Evolutionary conservation across 2,329 filamentous ascomycete species (phyloP).

Genomic region (Hypoxylon sp.): DNA sequence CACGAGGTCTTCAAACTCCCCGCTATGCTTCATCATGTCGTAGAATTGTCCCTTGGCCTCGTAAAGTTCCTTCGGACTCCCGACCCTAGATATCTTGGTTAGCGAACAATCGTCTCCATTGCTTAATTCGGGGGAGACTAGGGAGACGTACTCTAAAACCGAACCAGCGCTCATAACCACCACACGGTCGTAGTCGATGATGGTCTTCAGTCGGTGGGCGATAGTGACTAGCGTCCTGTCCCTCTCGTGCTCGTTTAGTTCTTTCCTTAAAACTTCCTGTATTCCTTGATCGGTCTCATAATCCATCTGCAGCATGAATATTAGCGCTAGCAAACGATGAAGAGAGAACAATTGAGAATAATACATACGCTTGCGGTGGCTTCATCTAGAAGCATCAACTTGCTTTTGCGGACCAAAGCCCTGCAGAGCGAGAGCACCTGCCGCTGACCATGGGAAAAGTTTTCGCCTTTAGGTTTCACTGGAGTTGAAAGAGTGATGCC

Average conservation of each 20-base stretch:
- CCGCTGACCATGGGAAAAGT: conserved; percentile 70
- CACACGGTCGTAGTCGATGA: conserved; percentile 71
- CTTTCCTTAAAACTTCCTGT: conserved; percentile 65
- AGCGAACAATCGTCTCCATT: conserved; percentile 18
- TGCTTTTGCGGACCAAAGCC: conserved; percentile 67
- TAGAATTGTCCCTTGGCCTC: conserved; percentile 62
- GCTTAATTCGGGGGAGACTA: background rate
- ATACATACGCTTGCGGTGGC: conserved; percentile 64
- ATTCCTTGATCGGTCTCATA: conserved; percentile 69
- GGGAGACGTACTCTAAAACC: conserved; percentile 63
- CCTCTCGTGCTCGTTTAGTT: conserved; percentile 60
- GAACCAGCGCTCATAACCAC: conserved; percentile 68
- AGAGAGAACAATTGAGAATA: background rate
- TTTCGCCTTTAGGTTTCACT: conserved; percentile 66
- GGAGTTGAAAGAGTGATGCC: conserved; percentile 59
- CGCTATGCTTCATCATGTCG: conserved; percentile 68
- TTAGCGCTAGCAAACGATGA: conserved; percentile 6
- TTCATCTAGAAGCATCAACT: conserved; percentile 69
- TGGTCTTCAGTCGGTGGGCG: conserved; percentile 69
- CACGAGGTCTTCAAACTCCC: conserved; percentile 63
- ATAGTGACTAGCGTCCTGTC: conserved; percentile 69
- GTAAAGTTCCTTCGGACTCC: conserved; percentile 63
- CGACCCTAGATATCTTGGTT: conserved; percentile 53
- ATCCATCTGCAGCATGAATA: conserved; percentile 59
- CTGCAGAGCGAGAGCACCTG: conserved; percentile 70